A percentile compares a stretch with the other conserved stretches of the same genome.
These are phyloP conservation scores for Salix udensis DNA, from an alignment of 345 rosid genomes.

Conservation along the genomic window DNA sequence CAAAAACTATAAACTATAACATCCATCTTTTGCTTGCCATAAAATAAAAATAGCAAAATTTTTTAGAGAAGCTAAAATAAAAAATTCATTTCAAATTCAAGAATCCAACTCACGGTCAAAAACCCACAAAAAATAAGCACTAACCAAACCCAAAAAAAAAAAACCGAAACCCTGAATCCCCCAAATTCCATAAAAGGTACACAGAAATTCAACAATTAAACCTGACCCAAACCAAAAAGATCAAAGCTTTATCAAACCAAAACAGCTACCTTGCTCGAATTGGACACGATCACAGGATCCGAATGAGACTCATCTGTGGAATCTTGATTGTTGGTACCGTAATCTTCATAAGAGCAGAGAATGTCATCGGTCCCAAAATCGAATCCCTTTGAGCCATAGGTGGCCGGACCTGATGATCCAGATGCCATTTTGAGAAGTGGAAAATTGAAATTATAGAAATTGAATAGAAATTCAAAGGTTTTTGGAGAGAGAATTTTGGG, in stretches of 20 bases:
- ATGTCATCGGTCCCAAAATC: constrained; percentile 96
- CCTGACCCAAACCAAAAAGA: not conserved
- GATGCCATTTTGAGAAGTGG: constrained; percentile 65
- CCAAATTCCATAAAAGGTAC: not conserved
- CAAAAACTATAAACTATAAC: not conserved
- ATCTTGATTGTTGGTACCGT: constrained; percentile 59
- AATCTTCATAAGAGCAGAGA: constrained; percentile 94
- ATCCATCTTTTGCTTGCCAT: not conserved
- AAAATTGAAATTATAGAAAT: not conserved
- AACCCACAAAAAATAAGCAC: not conserved
- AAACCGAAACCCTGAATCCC: not conserved
- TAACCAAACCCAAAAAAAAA: not conserved
- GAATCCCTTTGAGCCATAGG: constrained; percentile 69
- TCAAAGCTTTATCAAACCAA: not conserved
- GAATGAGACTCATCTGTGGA: constrained; percentile 60
- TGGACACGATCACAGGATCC: constrained; percentile 48
- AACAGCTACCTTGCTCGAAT: constrained; percentile 39
- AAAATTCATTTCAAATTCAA: not conserved
- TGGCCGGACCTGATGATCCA: constrained; percentile 69
- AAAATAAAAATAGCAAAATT: not conserved
- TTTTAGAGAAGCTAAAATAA: not conserved
- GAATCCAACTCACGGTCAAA: not conserved
- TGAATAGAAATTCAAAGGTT: not conserved
- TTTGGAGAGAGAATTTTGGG: not conserved
- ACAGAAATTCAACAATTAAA: not conserved